Evolutionary conservation across 768 basidiomycete species (phyloP).

Genomic region (Pulveroboletus sp.): DNA sequence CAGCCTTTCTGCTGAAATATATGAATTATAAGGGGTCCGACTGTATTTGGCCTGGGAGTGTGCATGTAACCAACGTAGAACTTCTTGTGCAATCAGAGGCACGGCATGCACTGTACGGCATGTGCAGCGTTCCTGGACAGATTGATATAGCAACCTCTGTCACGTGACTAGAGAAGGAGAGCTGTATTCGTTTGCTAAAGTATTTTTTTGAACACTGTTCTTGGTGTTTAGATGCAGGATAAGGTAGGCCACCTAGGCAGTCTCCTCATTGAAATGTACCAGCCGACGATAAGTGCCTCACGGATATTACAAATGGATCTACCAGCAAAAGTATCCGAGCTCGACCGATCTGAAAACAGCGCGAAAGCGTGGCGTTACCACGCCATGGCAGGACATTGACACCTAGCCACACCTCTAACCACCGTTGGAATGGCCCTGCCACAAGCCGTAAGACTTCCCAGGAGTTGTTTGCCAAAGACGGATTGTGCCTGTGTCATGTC

Average conservation of each 20-base stretch:
- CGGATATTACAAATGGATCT: slow-evolving; percentile 17
- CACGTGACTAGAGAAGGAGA: too few relatives aligned
- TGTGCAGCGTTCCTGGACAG: too few relatives aligned
- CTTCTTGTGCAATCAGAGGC: too few relatives aligned
- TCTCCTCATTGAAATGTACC: slow-evolving; percentile 1
- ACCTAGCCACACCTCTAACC: slow-evolving; percentile 16
- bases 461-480: slow-evolving; percentile 97
- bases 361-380: slow-evolving; percentile 6
- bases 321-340: slow-evolving; percentile 10
- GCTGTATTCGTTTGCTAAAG: too few relatives aligned
- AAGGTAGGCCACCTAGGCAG: not conserved
- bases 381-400: slow-evolving; percentile 6
- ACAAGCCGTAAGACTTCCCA: slow-evolving; percentile 87
- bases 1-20: too few relatives aligned
- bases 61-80: too few relatives aligned
- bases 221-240: too few relatives aligned
- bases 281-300: slow-evolving; percentile 9
- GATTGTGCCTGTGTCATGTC: slow-evolving; percentile 65
- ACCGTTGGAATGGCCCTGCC: slow-evolving; percentile 60
- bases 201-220: too few relatives aligned
- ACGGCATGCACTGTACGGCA: too few relatives aligned
- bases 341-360: slow-evolving; percentile 1
- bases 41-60: too few relatives aligned
- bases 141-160: too few relatives aligned
- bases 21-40: too few relatives aligned